These are phyloP conservation scores for Aaosphaeria pasadenensis DNA, from an alignment of 2,329 filamentous ascomycete species.

Conservation along the genomic window DNA sequence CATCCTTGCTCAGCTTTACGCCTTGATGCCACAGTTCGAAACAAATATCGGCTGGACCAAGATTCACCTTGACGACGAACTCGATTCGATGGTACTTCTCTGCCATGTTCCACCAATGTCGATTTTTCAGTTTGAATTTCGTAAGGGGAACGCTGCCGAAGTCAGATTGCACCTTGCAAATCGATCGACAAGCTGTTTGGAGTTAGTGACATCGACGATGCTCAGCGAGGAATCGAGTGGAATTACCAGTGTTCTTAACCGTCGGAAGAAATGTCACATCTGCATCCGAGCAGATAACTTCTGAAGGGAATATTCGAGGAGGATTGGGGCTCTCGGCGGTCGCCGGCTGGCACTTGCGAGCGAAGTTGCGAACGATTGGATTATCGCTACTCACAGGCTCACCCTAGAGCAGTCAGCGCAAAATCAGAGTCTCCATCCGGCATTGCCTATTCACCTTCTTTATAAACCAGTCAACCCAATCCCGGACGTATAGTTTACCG, in stretches of 20 bases:
- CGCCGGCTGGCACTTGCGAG: conserved; percentile 28
- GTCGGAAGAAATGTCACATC: conserved; percentile 21
- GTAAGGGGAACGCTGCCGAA: conserved; percentile 27
- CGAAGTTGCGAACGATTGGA: conserved; percentile 33
- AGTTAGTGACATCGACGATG: background rate
- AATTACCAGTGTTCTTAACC: conserved; percentile 25
- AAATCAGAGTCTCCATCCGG: background rate
- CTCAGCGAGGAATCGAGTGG: background rate
- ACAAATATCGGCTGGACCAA: conserved; percentile 37
- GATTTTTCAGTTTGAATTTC: conserved; percentile 35
- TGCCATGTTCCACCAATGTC: conserved; percentile 33
- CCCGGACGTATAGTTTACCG: conserved; percentile 33
- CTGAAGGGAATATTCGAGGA: conserved; percentile 28
- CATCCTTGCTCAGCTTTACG: background rate
- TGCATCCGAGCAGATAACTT: conserved; percentile 24
- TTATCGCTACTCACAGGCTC: conserved; percentile 31
- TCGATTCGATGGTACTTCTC: conserved; percentile 34
- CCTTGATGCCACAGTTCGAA: conserved; percentile 35
- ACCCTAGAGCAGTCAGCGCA: conserved; percentile 7
- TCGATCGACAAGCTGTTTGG: background rate
- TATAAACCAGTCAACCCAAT: conserved; percentile 39
- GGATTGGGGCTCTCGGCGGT: conserved; percentile 13
- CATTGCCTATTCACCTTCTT: conserved; percentile 12
- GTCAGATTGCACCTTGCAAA: conserved; percentile 37
- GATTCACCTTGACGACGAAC: conserved; percentile 35